These are phyloP conservation scores for Fusarium sp. DNA, from an alignment of 2,329 filamentous ascomycete species.

Conservation along the genomic window DNA sequence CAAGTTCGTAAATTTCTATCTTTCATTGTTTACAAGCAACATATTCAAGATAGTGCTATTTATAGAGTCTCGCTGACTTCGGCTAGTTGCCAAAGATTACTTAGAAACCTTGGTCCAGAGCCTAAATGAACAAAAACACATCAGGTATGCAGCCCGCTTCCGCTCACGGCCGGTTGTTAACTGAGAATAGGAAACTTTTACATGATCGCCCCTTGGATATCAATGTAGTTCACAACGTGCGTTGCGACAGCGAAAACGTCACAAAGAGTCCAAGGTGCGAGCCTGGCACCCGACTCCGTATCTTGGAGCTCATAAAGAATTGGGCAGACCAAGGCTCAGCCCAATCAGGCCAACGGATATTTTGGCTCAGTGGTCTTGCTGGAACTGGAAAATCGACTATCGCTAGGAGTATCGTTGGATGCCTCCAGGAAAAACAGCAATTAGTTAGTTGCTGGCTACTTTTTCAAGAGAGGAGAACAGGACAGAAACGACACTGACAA, in stretches of 20 bases:
- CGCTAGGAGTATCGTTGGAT: no score
- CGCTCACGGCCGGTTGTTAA: rapidly evolving
- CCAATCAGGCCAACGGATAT: no score
- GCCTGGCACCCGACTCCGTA: background rate
- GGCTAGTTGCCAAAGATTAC: background rate
- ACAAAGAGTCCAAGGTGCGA: background rate
- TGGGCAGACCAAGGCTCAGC: background rate
- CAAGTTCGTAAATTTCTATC: background rate
- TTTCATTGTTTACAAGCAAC: no score
- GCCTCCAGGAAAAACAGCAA: no score
- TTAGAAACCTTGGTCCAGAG: background rate
- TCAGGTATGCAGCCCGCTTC: rapidly evolving
- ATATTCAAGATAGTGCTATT: no score
- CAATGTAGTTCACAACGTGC: background rate
- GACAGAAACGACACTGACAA: background rate
- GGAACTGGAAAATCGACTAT: background rate
- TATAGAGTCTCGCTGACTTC: background rate
- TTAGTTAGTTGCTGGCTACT: background rate
- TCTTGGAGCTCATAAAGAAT: background rate
- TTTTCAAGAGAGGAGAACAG: background rate
- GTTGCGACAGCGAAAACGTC: background rate
- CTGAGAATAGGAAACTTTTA: background rate
- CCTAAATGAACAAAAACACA: background rate
- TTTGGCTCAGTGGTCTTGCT: background rate
- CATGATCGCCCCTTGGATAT: background rate